Evolutionary conservation across 805 yeast genomes (phyloP).

Genomic region (Suhomyces xylopsoci): DNA sequence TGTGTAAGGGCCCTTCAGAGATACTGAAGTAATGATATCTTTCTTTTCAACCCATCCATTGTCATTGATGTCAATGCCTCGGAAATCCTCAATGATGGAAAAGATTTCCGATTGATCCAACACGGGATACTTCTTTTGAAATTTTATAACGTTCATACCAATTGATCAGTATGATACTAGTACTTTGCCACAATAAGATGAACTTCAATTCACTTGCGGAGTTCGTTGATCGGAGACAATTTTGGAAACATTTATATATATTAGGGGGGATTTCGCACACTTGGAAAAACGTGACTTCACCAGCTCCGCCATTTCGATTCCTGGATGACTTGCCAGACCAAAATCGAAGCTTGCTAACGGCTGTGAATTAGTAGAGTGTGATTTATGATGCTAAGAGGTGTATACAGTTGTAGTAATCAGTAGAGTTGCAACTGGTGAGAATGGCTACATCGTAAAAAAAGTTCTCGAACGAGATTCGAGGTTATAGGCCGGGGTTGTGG

Average conservation of each 20-base stretch:
- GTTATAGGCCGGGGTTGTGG: not conserved
- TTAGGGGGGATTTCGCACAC: constrained; percentile 1
- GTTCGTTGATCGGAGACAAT: not conserved
- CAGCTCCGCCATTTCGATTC: constrained; percentile 2
- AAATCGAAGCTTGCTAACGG: not conserved
- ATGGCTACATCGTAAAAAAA: not conserved
- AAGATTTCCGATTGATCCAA: constrained; percentile 86
- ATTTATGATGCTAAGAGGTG: not conserved
- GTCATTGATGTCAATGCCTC: constrained; percentile 83
- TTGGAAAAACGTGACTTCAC: constrained; percentile 2
- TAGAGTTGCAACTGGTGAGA: not conserved
- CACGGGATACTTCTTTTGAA: constrained; percentile 77
- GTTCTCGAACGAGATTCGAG: not conserved
- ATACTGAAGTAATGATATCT: constrained; percentile 78
- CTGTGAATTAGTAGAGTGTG: not conserved
- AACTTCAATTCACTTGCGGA: not conserved
- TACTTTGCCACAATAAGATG: not conserved
- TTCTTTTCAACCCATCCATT: constrained; percentile 94
- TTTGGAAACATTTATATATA: not conserved
- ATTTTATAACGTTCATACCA: constrained; percentile 41
- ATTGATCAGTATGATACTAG: not conserved
- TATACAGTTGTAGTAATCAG: not conserved
- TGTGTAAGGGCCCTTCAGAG: constrained; percentile 72
- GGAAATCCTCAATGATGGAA: constrained; percentile 77
- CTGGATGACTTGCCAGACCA: constrained; percentile 1